Base-by-base conservation (phyloP, 1,139 yeast genomes). In the Scheffersomyces stambukii region DNA sequence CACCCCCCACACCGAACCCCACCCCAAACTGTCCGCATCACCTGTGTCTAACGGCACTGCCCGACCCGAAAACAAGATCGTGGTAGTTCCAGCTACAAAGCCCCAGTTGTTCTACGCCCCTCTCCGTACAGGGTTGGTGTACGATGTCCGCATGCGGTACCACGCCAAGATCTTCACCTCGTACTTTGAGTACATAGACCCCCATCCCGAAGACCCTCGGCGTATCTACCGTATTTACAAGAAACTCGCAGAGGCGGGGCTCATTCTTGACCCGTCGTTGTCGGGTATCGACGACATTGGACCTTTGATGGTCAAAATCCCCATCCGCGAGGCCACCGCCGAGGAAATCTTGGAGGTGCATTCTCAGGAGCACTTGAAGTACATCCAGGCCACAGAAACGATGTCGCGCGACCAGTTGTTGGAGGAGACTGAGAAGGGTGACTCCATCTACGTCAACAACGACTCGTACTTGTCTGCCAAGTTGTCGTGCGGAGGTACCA, bases 131-230 rank as follows among this genome's bases (percentile, higher is more conserved):
- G 99, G 98, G 0, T 64, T 93, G 13, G 93, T 95, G 37, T 93
- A 93, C 56, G 98, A 93, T 52, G 96, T 89, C 13, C 71, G 97
- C 37, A 91, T 93, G 98, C 70, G 98, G 38, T 91, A 89, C 55
- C 99, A 93, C 52, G 95, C 96, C 23, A 86, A 88, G 52, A 81
- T 91, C 33, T 89, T 84, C 56, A 85, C 96, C 3, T 82, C 94
- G 5, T 86, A 91, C 42, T 84, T 77, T 45, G 96, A 89, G 53
- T 91, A 91, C 55, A 86, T 89, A 29, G 98, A 93, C 50, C 98
- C 98, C 3, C 99, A 93, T 52, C 99, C 99, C 4, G 99, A 93
- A 54, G 98, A 93, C 50, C 99, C 99, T 8, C 75, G 98, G 38
- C 77, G 99, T 43, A 91, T 91, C 26, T 91, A 89, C 56, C 73